Evolutionary conservation across 148 eudicot species (phyloP), one percentile per base, ranked within the genome.

Genomic region (Polygonum maritimum): DNA sequence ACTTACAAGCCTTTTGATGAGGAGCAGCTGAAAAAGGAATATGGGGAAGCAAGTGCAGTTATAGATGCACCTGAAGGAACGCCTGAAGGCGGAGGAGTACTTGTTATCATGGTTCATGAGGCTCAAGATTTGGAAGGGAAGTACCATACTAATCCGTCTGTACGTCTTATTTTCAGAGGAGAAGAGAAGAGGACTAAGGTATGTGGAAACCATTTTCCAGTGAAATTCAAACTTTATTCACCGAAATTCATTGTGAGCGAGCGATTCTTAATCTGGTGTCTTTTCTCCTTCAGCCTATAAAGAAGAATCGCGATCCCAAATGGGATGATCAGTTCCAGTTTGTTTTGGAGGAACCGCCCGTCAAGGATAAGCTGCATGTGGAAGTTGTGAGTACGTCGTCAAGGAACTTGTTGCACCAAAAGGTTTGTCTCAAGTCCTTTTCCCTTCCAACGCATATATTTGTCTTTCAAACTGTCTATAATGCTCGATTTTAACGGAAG

Each of bases 111-210:
- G 54, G 82, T 91, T 70, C 94, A 89, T 41, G 94, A 88, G 84
- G 97, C 86, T 75, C 89, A 89, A 81, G 96, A 93, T 81, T 81
- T 93, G 51, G 97, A 93, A 82, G 98, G 98, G 75, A 93, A 93
- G 78, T 87, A 93, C 84, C 98, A 93, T 80, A 89, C 89, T 18
- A 93, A 93, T 80, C 98, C 98, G 18, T 89, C 85, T 78, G 97
- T 76, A 15, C 85, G 94, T 16, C 74, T 93, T 75, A 84, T 85
- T 73, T 91, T 89, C 80, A 87, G 76, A 87, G 98, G 98, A 75
- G 94, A 93, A 80, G 94, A 93, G 90, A 84, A 78, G 67, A 91
- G 86, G 85, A 93, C 97, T 72, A 91, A 89, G 96, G 98, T 91
- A 15, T 33, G 47, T 70, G 45, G 60, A 44, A 60, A 36, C 14